These are phyloP conservation scores for Lentithecium fluviatile DNA, from an alignment of 495 filamentous ascomycete species.

Conservation along the genomic window DNA sequence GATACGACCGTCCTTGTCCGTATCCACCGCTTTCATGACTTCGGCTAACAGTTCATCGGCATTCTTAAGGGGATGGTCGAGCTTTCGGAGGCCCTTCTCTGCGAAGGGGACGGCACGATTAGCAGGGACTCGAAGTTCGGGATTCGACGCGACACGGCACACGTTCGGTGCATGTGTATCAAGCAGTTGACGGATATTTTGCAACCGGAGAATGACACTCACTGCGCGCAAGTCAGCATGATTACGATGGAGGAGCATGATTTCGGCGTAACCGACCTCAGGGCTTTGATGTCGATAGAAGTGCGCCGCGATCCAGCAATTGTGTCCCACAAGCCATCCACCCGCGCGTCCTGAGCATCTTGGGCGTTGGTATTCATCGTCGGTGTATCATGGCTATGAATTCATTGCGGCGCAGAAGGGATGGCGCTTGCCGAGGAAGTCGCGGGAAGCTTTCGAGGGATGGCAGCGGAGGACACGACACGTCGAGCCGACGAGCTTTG, in stretches of 20 bases:
- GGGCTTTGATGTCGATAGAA: constrained; percentile 73
- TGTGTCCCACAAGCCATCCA: constrained; percentile 75
- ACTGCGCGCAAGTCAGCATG: too few relatives aligned
- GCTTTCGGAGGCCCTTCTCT: constrained; percentile 74
- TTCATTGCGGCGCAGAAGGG: constrained; percentile 43
- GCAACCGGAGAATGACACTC: too few relatives aligned
- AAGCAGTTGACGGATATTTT: too few relatives aligned
- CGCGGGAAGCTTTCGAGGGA: not conserved
- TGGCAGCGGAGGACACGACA: not conserved
- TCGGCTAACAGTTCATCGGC: constrained; percentile 80
- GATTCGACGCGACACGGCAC: too few relatives aligned
- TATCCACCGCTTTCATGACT: constrained; percentile 78
- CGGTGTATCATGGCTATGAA: too few relatives aligned
- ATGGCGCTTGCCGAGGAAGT: too few relatives aligned
- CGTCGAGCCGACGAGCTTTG: too few relatives aligned
- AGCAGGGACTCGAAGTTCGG: too few relatives aligned
- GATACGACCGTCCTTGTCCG: constrained; percentile 81
- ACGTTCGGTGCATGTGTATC: too few relatives aligned
- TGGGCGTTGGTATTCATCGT: constrained; percentile 41
- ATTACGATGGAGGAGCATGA: constrained; percentile 93
- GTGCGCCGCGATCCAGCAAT: constrained; percentile 75
- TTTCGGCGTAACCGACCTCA: constrained; percentile 78
- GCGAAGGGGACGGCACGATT: too few relatives aligned
- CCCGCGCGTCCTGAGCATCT: constrained; percentile 69
- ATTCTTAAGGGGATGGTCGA: constrained; percentile 95